These are phyloP conservation scores for Logfia minima DNA, from an alignment of 129 eudicot species.

Conservation along the genomic window DNA sequence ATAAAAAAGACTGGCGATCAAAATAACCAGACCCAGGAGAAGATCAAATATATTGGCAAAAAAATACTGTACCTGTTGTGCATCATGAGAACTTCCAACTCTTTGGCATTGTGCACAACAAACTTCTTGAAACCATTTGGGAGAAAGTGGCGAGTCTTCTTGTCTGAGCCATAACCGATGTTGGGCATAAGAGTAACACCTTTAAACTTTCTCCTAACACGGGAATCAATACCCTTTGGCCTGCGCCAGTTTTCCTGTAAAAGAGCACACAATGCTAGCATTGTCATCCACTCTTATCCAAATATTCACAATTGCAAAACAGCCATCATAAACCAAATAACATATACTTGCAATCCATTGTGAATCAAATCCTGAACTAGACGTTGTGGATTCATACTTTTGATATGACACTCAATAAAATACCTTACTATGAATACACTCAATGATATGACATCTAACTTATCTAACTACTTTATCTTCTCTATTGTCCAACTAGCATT, in stretches of 20 bases:
- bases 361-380: neutral
- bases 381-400: neutral
- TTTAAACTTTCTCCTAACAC: conserved; percentile 77
- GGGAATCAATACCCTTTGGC: conserved; percentile 85
- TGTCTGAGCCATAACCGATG: conserved; percentile 76
- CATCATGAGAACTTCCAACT: conserved; percentile 85
- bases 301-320: neutral
- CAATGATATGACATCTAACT: neutral
- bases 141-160: conserved; percentile 77
- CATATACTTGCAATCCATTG: no score
- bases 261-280: neutral
- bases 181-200: conserved; percentile 75
- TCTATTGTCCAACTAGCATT: neutral
- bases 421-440: neutral
- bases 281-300: neutral
- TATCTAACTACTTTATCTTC: neutral
- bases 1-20: neutral
- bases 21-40: no score
- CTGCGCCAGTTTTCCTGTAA: conserved; percentile 71
- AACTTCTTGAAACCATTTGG: conserved; percentile 83
- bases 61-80: conserved; percentile 60
- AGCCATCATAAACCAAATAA: neutral
- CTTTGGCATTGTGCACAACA: conserved; percentile 75
- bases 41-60: neutral
- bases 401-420: no score